Evolutionary conservation across 139 green algal species (phyloP), one percentile per base, ranked within the genome.

Genomic region (Eudorina sp.): DNA sequence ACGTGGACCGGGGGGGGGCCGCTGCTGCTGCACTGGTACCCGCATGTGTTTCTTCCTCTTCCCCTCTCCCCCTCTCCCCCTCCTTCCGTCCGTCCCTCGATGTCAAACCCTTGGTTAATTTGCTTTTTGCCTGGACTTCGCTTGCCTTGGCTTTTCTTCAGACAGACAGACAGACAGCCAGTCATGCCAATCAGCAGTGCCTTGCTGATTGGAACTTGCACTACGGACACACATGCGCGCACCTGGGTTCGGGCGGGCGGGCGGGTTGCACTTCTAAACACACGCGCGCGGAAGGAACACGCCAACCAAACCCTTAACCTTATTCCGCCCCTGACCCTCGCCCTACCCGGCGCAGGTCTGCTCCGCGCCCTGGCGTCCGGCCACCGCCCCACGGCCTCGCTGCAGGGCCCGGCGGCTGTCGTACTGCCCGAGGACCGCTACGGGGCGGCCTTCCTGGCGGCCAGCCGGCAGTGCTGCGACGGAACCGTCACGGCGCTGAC

Each of bases 351-450:
- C 19, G 23, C 46, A 82, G 74, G 46, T 25, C 1, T 74, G 58
- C 41, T 91, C 68, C 79, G 78, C 68, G 7, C 25, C 27, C 48
- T 89, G 45, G 75, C 88, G 11, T 66, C 41, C 11, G 41, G 36
- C 25, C 74, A 76, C 53, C 48, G 16, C 0, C 83, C 68, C 7
- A 36, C 72, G 23, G 53, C 41, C 40, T 64, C 84, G 11, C 94
- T 96, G 51, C 60, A 76, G 38, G 94, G 94, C 8, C 94, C 94
- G 7, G 89, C 89, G 11, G 94, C 90, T 13, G 86, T 94, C 66
- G 84, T 95, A 62, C 78, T 96, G 41, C 92, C 94, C 0, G 86
- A 94, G 29, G 94, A 96, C 80, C 72, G 78, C 6, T n/a, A 94
- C 16, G 94, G 94, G 2, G 89, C 73, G 4, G 62, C 88, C 4